Evolutionary conservation across 2,329 filamentous ascomycete species (phyloP).

Genomic region (Aureobasidium subglaciale): DNA sequence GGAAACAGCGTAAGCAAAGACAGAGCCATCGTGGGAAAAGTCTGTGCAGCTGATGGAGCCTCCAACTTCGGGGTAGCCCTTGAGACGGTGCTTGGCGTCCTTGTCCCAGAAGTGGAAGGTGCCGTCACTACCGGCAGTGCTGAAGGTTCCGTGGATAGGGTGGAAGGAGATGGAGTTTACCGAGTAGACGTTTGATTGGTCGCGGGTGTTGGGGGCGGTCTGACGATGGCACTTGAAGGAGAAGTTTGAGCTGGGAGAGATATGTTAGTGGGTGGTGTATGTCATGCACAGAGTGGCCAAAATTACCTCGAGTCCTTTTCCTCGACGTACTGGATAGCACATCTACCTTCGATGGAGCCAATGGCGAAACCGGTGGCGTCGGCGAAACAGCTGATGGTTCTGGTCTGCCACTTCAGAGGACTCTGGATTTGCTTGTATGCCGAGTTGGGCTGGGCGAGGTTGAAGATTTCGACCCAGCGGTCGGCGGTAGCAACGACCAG

Average conservation of each 20-base stretch:
- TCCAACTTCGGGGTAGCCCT: conserved; percentile 57
- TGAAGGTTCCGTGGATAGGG: conserved; percentile 94
- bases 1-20: conserved; percentile 62
- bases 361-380: conserved; percentile 90
- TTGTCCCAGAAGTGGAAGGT: conserved; percentile 95
- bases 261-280: neutral
- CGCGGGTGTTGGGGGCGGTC: conserved; percentile 52
- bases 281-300: neutral
- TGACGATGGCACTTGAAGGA: conserved; percentile 99
- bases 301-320: conserved; percentile 72
- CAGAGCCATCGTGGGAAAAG: conserved; percentile 77
- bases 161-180: conserved; percentile 99
- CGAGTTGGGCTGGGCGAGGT: conserved; percentile 77
- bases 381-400: conserved; percentile 88
- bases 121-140: conserved; percentile 87
- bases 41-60: conserved; percentile 83
- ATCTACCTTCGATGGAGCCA: conserved; percentile 92
- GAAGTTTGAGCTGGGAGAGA: conserved; percentile 63
- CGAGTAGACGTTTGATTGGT: conserved; percentile 81
- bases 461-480: conserved; percentile 91
- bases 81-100: conserved; percentile 46
- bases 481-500: conserved; percentile 91
- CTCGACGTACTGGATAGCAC: conserved; percentile 96
- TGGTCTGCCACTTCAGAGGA: conserved; percentile 96
- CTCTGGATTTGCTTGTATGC: conserved; percentile 97